These are phyloP conservation scores for Protomyces arabidopsidicola DNA, from an alignment of 1,139 yeast species.

Conservation along the genomic window DNA sequence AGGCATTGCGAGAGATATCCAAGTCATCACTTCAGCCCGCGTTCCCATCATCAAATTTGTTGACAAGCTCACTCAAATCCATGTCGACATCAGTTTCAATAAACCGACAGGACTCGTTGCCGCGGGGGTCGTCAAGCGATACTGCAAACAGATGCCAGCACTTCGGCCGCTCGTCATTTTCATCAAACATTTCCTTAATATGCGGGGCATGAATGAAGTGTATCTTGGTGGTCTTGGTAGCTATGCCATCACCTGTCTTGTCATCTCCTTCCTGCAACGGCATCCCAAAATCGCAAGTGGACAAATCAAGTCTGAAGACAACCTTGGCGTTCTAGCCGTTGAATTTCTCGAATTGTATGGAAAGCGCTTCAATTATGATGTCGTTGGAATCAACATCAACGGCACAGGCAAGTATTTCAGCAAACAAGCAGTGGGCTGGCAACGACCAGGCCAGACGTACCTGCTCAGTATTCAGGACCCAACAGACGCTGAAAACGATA, in stretches of 20 bases:
- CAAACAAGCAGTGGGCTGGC: slow-evolving; percentile 49
- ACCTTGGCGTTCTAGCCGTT: slow-evolving; percentile 79
- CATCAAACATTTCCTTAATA: slow-evolving; percentile 78
- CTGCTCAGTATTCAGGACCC: slow-evolving; percentile 86
- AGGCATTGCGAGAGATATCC: slow-evolving; percentile 65
- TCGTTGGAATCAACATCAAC: slow-evolving; percentile 58
- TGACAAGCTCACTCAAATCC: slow-evolving; percentile 66
- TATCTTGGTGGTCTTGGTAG: slow-evolving; percentile 97
- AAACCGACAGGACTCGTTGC: slow-evolving; percentile 81
- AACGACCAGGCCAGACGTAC: slow-evolving; percentile 54
- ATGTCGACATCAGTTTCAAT: slow-evolving; percentile 89
- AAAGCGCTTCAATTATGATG: slow-evolving; percentile 79
- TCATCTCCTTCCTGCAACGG: slow-evolving; percentile 68
- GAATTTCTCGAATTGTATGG: slow-evolving; percentile 97
- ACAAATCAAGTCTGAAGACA: slow-evolving; percentile 63
- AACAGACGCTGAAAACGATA: slow-evolving; percentile 72
- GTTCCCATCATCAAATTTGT: slow-evolving; percentile 94
- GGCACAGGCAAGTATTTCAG: slow-evolving; percentile 48
- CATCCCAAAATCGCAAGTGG: slow-evolving; percentile 75
- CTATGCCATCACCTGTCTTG: slow-evolving; percentile 81
- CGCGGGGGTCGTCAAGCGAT: slow-evolving; percentile 68
- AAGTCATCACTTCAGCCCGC: slow-evolving; percentile 84
- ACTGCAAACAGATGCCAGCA: slow-evolving; percentile 75
- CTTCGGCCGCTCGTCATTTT: slow-evolving; percentile 77
- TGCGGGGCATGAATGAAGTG: slow-evolving; percentile 80